A percentile compares a stretch with the other conserved stretches of the same genome.
These are phyloP conservation scores for Paxillus rubicundulus DNA, from an alignment of 768 basidiomycete genomes.

Conservation along the genomic window DNA sequence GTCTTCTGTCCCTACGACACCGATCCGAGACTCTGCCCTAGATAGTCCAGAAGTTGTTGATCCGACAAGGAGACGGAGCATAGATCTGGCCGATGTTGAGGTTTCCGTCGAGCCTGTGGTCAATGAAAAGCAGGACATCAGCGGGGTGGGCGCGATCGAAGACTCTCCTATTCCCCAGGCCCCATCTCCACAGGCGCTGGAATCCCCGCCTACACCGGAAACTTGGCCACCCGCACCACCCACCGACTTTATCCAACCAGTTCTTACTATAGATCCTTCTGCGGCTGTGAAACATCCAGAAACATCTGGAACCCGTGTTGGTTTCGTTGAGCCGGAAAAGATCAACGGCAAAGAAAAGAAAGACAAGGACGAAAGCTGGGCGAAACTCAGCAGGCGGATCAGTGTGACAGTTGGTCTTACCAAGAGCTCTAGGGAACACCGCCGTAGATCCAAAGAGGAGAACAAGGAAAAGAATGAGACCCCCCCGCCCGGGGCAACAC, in stretches of 20 bases:
- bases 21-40: slow-evolving; percentile 29
- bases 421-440: slow-evolving; percentile 27
- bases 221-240: slow-evolving; percentile 9
- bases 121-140: background rate
- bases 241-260: slow-evolving; percentile 4
- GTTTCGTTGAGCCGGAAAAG: slow-evolving; percentile 35
- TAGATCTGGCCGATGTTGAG: slow-evolving; percentile 36
- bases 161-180: slow-evolving; percentile 1
- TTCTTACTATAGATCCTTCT: slow-evolving; percentile 4
- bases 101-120: slow-evolving; percentile 15
- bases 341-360: slow-evolving; percentile 36
- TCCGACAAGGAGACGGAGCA: slow-evolving; percentile 32
- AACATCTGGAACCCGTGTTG: slow-evolving; percentile 32
- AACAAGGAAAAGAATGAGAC: slow-evolving; percentile 34
- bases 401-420: slow-evolving; percentile 54
- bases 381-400: slow-evolving; percentile 62
- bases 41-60: slow-evolving; percentile 28
- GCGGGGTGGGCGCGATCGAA: background rate
- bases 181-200: slow-evolving; percentile 1
- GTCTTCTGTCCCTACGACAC: slow-evolving; percentile 55
- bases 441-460: slow-evolving; percentile 32
- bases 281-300: slow-evolving; percentile 5
- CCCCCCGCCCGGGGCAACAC: slow-evolving; percentile 26
- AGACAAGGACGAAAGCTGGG: slow-evolving; percentile 51
- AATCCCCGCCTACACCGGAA: slow-evolving; percentile 13